Evolutionary conservation across 2,329 filamentous ascomycete genomes (phyloP).

Genomic region (Sclerotiophoma versabilis): DNA sequence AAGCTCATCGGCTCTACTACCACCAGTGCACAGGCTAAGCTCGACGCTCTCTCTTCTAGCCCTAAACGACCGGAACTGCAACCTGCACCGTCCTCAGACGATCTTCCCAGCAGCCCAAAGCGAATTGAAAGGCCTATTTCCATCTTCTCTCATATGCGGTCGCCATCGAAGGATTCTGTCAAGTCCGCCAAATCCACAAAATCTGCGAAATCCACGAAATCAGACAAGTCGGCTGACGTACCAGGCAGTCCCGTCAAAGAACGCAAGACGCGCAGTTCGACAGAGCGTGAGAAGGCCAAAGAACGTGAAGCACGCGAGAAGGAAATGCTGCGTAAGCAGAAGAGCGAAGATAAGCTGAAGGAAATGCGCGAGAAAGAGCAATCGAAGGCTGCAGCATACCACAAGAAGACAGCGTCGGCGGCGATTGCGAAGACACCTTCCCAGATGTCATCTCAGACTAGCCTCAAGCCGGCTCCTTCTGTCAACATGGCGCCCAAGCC

Average conservation of each 20-base stretch:
- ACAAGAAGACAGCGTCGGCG: constrained; percentile 48
- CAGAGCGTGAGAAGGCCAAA: constrained; percentile 64
- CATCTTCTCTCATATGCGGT: constrained; percentile 46
- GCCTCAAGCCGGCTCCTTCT: constrained; percentile 50
- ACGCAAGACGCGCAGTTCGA: constrained; percentile 65
- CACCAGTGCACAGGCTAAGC: constrained; percentile 64
- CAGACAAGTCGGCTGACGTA: constrained; percentile 33
- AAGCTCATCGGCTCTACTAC: constrained; percentile 79
- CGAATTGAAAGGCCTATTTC: constrained; percentile 39
- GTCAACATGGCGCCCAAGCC: constrained; percentile 39
- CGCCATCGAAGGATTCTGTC: constrained; percentile 46
- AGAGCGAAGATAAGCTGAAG: constrained; percentile 69
- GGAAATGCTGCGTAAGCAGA: constrained; percentile 64
- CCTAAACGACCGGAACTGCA: constrained; percentile 37
- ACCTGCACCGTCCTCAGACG: constrained; percentile 39
- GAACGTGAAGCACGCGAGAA: constrained; percentile 68
- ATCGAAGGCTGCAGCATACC: constrained; percentile 64
- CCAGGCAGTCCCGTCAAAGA: constrained; percentile 44
- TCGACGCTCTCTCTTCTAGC: constrained; percentile 58
- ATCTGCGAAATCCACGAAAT: constrained; percentile 36
- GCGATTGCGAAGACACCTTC: constrained; percentile 59
- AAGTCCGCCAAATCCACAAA: constrained; percentile 40
- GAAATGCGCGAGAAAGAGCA: constrained; percentile 74
- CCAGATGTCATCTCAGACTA: constrained; percentile 46
- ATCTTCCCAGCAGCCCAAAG: constrained; percentile 45